Conservation (phyloP, 805 yeast species). For the Candida ficus region DNA sequence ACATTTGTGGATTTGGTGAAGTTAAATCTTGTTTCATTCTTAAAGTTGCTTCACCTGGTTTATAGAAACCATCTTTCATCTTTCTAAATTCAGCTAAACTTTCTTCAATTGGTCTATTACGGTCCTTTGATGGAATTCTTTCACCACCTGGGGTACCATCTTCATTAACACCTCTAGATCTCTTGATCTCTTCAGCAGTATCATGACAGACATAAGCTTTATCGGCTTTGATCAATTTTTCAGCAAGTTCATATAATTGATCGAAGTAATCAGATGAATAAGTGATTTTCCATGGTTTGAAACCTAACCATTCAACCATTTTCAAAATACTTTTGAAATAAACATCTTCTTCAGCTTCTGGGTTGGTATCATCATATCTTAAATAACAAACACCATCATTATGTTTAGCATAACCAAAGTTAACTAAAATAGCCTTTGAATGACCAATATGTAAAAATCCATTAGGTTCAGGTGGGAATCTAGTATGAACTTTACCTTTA, state of each 20-base stretch:
- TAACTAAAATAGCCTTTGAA: constrained; percentile 95
- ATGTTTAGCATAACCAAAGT: constrained; percentile 93
- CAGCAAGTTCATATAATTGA: constrained; percentile 82
- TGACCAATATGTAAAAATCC: constrained; percentile 98
- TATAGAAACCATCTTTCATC: constrained; percentile 87
- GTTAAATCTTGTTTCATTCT: constrained; percentile 93
- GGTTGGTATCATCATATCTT: constrained; percentile 96
- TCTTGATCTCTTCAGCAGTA: constrained; percentile 85
- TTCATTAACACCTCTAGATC: constrained; percentile 82
- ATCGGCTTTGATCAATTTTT: constrained; percentile 61
- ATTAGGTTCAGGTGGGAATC: constrained; percentile 99
- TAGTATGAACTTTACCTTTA: constrained; percentile 78
- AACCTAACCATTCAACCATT: constrained; percentile 93
- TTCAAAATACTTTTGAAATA: constrained; percentile 79
- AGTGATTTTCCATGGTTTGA: constrained; percentile 88
- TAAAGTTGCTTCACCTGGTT: constrained; percentile 88
- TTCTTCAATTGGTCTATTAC: constrained; percentile 66
- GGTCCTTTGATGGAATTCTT: constrained; percentile 76
- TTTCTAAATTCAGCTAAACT: constrained; percentile 76
- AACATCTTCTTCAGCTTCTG: constrained; percentile 95
- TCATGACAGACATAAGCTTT: constrained; percentile 92
- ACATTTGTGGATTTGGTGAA: constrained; percentile 97
- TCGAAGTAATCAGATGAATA: constrained; percentile 96
- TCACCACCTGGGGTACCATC: constrained; percentile 95
- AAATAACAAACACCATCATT: constrained; percentile 85